Percentiles rank a stretch among this genome's conserved stretches.
Conservation (phyloP, 2,329 filamentous ascomycete genomes). For the Cladosporium phlei region DNA sequence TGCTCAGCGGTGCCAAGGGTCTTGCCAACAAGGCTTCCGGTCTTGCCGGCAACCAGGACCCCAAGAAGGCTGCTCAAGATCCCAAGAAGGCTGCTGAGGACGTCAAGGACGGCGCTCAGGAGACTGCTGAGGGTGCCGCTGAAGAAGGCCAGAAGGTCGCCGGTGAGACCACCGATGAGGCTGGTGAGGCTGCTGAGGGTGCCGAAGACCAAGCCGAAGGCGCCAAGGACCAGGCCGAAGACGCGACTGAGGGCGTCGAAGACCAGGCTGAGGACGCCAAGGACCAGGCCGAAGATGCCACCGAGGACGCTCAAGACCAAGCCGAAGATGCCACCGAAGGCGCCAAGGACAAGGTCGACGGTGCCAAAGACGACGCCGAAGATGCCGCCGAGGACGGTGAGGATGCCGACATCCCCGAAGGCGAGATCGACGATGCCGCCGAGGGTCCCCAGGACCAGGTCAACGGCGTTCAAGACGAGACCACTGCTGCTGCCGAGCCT, state of each 20-base stretch:
- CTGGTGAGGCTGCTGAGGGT: slow-evolving; percentile 28
- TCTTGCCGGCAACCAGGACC: slow-evolving; percentile 41
- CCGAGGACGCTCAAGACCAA: slow-evolving; percentile 22
- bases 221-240: slow-evolving; percentile 23
- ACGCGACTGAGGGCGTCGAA: slow-evolving; percentile 22
- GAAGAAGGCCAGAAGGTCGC: slow-evolving; percentile 31
- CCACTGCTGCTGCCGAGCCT: slow-evolving; percentile 33
- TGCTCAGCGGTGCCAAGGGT: slow-evolving; percentile 42
- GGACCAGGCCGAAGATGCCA: slow-evolving; percentile 22
- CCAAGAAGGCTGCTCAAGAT: slow-evolving; percentile 31
- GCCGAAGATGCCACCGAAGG: slow-evolving; percentile 21
- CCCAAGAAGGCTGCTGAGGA: slow-evolving; percentile 32
- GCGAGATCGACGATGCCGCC: slow-evolving; percentile 19
- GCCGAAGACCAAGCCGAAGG: slow-evolving; percentile 23
- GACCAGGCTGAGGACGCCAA: slow-evolving; percentile 25
- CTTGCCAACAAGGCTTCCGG: slow-evolving; percentile 45
- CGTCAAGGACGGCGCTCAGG: slow-evolving; percentile 28
- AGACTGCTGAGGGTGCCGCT: slow-evolving; percentile 29
- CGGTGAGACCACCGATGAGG: slow-evolving; percentile 31
- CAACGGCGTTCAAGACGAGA: slow-evolving; percentile 26
- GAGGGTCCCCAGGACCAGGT: slow-evolving; percentile 27
- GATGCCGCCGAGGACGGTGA: slow-evolving; percentile 29
- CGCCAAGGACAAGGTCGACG: slow-evolving; percentile 27
- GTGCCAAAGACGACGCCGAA: slow-evolving; percentile 25
- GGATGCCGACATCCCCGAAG: slow-evolving; percentile 29